Percentiles rank a stretch among this genome's conserved stretches.
Conservation (phyloP, 805 yeast genomes). For the Saccharomyces jurei region DNA sequence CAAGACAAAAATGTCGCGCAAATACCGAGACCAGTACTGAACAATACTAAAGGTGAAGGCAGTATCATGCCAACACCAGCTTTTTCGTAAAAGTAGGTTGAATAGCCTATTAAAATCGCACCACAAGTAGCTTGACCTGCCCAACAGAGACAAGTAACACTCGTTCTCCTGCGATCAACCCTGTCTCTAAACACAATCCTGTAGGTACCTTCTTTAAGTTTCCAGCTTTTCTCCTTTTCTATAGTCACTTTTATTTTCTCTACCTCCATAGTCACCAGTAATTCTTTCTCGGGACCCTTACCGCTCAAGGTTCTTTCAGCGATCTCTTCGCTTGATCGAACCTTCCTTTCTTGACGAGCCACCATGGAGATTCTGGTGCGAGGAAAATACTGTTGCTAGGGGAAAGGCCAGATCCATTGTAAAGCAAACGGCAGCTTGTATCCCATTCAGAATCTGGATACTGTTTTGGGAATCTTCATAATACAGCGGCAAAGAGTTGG, state of each 20-base stretch:
- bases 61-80: conserved; percentile 30
- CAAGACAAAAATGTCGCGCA: no score
- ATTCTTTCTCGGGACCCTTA: conserved; percentile 27
- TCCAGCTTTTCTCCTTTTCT: conserved; percentile 23
- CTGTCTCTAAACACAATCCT: conserved; percentile 42
- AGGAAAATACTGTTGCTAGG: conserved; percentile 34
- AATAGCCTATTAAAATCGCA: conserved; percentile 39
- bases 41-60: conserved; percentile 37
- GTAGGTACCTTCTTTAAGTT: conserved; percentile 3
- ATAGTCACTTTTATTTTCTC: conserved; percentile 41
- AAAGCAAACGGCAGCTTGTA: conserved; percentile 49
- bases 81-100: conserved; percentile 39
- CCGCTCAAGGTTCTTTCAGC: conserved; percentile 30
- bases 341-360: conserved; percentile 49
- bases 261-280: conserved; percentile 35
- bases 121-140: conserved; percentile 41
- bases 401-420: conserved; percentile 42
- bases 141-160: conserved; percentile 40
- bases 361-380: conserved; percentile 66
- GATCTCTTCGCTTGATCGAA: conserved; percentile 43
- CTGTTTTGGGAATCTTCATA: conserved; percentile 29
- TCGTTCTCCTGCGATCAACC: conserved; percentile 42
- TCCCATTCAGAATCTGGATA: conserved; percentile 30
- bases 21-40: no score
- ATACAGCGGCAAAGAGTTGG: conserved; percentile 46